Conservation (phyloP, 352 stramenopile species). For the Globisporangium lucens region DNA sequence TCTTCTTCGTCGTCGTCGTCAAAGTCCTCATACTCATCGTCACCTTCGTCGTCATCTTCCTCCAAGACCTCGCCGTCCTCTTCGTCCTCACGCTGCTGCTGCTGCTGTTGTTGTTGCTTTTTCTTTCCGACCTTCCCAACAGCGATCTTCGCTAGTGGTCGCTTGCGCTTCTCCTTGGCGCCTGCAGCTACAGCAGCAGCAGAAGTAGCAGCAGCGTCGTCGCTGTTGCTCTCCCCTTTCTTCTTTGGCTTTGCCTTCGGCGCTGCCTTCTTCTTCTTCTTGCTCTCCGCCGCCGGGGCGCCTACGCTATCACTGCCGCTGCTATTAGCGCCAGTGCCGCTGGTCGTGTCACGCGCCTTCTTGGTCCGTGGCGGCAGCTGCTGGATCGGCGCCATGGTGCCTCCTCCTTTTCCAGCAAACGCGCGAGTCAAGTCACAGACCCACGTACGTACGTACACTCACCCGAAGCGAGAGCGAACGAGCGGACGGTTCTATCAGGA, state of each 20-base stretch:
- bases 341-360: not conserved
- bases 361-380: not conserved
- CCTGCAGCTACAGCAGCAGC: not conserved
- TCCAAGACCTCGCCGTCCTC: not conserved
- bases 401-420: not conserved
- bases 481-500: too few species aligned
- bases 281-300: not conserved
- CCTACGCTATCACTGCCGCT: too few species aligned
- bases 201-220: not conserved
- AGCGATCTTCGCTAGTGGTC: not conserved
- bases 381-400: not conserved
- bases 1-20: conserved; percentile 3
- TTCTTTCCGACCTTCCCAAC: not conserved
- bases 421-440: too few species aligned
- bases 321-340: too few species aligned
- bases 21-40: not conserved
- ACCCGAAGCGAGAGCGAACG: too few species aligned
- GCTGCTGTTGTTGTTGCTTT: not conserved
- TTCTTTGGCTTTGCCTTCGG: not conserved
- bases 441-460: too few species aligned
- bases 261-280: conserved; percentile 4
- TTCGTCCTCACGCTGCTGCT: not conserved
- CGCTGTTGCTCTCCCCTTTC: not conserved
- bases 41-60: not conserved
- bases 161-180: conserved; percentile 14